Percentiles rank a stretch among this genome's conserved stretches.
Conservation (phyloP, 129 eudicot species). For the Flaveria brownii region DNA sequence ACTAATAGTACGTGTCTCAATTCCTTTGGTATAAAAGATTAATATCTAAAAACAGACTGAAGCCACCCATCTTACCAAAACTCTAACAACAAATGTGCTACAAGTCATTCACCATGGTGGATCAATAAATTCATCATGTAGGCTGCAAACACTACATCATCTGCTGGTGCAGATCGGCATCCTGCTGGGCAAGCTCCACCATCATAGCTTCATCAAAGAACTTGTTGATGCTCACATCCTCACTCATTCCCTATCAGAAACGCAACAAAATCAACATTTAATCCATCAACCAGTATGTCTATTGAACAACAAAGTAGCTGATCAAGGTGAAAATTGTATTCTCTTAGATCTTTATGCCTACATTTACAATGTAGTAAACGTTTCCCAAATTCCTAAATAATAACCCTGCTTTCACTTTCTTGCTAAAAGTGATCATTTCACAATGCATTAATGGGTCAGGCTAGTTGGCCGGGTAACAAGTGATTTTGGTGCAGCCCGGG, state of each 20-base stretch:
- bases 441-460: neutral
- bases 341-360: neutral
- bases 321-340: neutral
- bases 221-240: slow-evolving; percentile 89
- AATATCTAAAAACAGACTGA: slow-evolving; percentile 3
- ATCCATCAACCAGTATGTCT: neutral
- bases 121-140: neutral
- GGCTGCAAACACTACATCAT: slow-evolving; percentile 44
- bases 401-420: neutral
- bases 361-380: neutral
- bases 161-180: slow-evolving; percentile 81
- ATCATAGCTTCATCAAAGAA: slow-evolving; percentile 98
- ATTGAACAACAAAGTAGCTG: neutral
- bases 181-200: slow-evolving; percentile 97
- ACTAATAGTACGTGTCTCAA: neutral
- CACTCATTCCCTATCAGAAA: slow-evolving; percentile 87
- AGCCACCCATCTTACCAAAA: slow-evolving; percentile 6
- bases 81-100: slow-evolving; percentile 25
- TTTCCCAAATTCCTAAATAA: too few relatives aligned
- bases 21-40: neutral
- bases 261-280: neutral
- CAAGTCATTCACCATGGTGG: slow-evolving; percentile 11
- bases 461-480: neutral
- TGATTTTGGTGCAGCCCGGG: neutral
- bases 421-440: neutral